Conservation (phyloP, 768 basidiomycete genomes). For the Termitomyces sp. region DNA sequence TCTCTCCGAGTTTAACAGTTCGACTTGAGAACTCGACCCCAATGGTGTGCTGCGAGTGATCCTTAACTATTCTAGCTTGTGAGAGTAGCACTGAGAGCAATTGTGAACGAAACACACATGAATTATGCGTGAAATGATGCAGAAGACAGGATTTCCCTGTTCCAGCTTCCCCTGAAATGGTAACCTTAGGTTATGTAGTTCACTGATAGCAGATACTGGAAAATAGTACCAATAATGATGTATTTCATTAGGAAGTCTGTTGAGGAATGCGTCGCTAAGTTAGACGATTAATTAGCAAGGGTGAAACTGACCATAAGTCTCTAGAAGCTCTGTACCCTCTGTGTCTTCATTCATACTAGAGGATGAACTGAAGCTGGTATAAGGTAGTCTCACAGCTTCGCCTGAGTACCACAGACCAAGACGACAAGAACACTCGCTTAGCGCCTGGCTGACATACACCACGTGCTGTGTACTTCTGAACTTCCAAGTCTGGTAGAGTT, state of each 20-base stretch:
- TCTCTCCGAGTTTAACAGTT: constrained; percentile 90
- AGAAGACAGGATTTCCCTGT: constrained; percentile 96
- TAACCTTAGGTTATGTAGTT: constrained; percentile 6
- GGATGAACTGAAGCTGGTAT: constrained; percentile 8
- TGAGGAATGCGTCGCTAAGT: constrained; percentile 13
- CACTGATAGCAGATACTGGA: constrained; percentile 3
- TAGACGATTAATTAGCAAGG: not conserved
- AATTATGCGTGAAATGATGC: constrained; percentile 95
- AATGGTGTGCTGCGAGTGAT: constrained; percentile 96
- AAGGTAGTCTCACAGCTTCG: constrained; percentile 7
- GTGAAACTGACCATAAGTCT: constrained; percentile 76
- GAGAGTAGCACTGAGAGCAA: constrained; percentile 1
- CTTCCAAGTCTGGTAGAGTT: not conserved
- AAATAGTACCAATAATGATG: constrained; percentile 81
- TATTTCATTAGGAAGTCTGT: constrained; percentile 98
- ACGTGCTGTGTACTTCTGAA: constrained; percentile 6
- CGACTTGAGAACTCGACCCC: constrained; percentile 97
- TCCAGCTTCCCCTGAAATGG: constrained; percentile 80
- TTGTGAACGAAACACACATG: constrained; percentile 60
- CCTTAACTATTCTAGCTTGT: constrained; percentile 67
- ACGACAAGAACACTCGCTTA: not conserved
- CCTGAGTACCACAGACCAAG: not conserved
- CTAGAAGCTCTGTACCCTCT: constrained; percentile 89
- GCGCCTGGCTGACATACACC: not conserved
- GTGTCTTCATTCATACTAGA: constrained; percentile 63